Conservation (phyloP, 768 basidiomycete species). For the Hypholoma fasciculare region DNA sequence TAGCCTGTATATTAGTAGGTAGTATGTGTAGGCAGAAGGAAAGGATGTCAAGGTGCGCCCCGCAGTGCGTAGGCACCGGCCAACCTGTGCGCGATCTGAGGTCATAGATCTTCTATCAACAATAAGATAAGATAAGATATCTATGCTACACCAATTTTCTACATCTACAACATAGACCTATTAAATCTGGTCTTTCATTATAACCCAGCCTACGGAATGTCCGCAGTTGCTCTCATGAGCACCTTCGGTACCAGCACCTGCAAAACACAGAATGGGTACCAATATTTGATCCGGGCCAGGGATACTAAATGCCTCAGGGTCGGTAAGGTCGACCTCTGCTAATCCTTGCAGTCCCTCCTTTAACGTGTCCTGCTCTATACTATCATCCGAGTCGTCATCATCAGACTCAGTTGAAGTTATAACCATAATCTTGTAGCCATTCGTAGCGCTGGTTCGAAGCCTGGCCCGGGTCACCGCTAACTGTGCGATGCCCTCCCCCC, state of each 20-base stretch:
- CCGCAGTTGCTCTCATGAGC: constrained; percentile 40
- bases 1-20: too few species aligned
- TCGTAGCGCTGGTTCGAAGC: constrained; percentile 44
- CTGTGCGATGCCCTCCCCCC: constrained; percentile 58
- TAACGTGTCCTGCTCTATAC: not conserved
- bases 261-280: constrained; percentile 43
- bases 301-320: constrained; percentile 30
- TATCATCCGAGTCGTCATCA: not conserved
- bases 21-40: too few species aligned
- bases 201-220: constrained; percentile 35
- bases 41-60: too few species aligned
- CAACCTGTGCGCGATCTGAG: constrained; percentile 4
- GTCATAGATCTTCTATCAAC: not conserved
- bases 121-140: constrained; percentile 14
- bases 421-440: constrained; percentile 44
- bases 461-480: constrained; percentile 49
- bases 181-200: constrained; percentile 29
- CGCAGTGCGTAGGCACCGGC: too few species aligned
- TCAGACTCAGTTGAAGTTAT: constrained; percentile 20
- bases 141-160: too few species aligned
- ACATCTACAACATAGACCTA: not conserved
- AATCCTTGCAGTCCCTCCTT: constrained; percentile 37
- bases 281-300: constrained; percentile 7
- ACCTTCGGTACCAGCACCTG: constrained; percentile 24
- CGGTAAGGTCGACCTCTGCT: constrained; percentile 30